phyloP scores from a whole-genome alignment of 768 basidiomycete genomes.

The Favolaschia claudopus region DNA sequence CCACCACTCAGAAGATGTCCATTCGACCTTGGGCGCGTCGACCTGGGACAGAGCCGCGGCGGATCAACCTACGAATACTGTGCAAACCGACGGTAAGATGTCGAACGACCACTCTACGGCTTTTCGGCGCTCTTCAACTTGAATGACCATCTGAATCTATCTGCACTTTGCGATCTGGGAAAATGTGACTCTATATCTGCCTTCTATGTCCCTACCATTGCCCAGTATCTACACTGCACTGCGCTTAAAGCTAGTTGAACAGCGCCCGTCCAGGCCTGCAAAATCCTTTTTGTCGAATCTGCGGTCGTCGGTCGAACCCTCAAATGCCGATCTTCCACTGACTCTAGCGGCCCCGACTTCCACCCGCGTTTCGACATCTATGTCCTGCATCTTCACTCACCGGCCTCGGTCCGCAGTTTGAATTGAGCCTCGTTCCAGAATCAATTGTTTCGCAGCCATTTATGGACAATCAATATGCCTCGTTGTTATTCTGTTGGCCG shows the following conservation, averaged over 20 bases:
- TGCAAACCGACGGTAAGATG: too few relatives aligned
- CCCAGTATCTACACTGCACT: slow-evolving; percentile 5
- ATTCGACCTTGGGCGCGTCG: too few relatives aligned
- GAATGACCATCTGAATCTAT: too few relatives aligned
- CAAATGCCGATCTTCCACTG: slow-evolving; percentile 18
- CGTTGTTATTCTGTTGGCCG: slow-evolving; percentile 40
- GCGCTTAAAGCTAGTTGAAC: slow-evolving; percentile 19
- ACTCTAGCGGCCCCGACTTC: slow-evolving; percentile 18
- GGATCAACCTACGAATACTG: too few relatives aligned
- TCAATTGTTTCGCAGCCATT: slow-evolving; percentile 34
- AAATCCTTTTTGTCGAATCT: slow-evolving; percentile 10
- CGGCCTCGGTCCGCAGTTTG: slow-evolving; percentile 23
- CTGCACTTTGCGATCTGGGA: too few relatives aligned
- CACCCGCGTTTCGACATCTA: slow-evolving; percentile 17
- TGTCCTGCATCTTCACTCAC: slow-evolving; percentile 19
- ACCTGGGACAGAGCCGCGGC: too few relatives aligned
- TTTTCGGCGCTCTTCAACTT: too few relatives aligned
- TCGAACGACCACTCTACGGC: too few relatives aligned
- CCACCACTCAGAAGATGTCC: too few relatives aligned
- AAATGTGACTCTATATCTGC: too few relatives aligned
- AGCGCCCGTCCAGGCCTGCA: too few relatives aligned
- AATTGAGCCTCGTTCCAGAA: slow-evolving; percentile 47
- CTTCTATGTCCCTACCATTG: not conserved
- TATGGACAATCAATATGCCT: slow-evolving; percentile 40
- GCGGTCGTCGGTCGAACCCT: slow-evolving; percentile 18